phyloP scores from a whole-genome alignment of 768 basidiomycete species.

The Podaxis pistillaris region DNA sequence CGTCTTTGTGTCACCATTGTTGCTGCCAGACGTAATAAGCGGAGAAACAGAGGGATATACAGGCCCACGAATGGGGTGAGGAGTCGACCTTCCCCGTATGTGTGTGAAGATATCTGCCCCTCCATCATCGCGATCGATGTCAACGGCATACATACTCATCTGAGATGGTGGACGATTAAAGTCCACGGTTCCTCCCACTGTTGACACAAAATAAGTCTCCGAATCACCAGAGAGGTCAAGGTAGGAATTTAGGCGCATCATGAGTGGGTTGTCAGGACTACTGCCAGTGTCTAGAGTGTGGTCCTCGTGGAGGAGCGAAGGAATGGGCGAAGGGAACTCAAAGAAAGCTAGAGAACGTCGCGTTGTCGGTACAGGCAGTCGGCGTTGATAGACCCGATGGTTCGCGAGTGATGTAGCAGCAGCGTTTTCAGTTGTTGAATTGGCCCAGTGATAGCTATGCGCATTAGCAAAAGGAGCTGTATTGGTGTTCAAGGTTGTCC shows the following conservation, averaged over 20 bases:
- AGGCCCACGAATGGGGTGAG: background rate
- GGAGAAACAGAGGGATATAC: background rate
- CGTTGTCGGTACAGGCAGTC: background rate
- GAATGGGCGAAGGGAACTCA: background rate
- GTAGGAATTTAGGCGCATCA: background rate
- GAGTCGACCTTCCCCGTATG: slow-evolving; percentile 14
- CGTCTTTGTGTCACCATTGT: background rate
- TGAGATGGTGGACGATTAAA: slow-evolving; percentile 44
- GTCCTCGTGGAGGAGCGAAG: background rate
- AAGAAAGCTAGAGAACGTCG: background rate
- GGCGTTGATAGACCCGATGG: background rate
- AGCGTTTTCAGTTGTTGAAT: background rate
- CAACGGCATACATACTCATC: slow-evolving; percentile 23
- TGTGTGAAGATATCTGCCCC: slow-evolving; percentile 8
- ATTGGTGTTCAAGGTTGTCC: background rate
- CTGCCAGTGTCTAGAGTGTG: background rate
- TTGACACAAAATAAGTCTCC: slow-evolving; percentile 22
- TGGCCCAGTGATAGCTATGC: background rate
- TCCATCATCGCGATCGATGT: slow-evolving; percentile 22
- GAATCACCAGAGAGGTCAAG: slow-evolving; percentile 10
- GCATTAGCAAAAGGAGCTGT: background rate
- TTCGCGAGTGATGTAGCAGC: background rate
- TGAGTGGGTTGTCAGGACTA: background rate
- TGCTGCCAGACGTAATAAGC: background rate
- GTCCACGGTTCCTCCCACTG: slow-evolving; percentile 27